Conservation (phyloP, 1,139 yeast genomes). For the Nakaseomyces bracarensis region DNA sequence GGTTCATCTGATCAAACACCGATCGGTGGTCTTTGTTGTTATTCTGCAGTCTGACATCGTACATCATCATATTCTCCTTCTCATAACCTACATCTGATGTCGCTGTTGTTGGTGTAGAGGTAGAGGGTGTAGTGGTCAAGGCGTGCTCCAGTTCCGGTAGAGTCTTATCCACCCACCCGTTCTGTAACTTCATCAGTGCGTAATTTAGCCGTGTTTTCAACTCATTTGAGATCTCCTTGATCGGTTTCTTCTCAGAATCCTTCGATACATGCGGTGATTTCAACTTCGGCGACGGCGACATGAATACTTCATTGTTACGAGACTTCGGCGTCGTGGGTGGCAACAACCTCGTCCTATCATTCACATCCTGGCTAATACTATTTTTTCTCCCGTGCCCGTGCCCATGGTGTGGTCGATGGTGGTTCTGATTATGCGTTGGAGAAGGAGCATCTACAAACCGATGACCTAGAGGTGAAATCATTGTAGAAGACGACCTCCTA, state of each 20-base stretch:
- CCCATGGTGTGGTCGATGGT: no score
- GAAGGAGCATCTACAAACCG: conserved; percentile 1
- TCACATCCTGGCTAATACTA: conserved; percentile 12
- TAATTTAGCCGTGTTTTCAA: conserved; percentile 40
- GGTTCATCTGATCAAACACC: not conserved
- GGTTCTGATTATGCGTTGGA: not conserved
- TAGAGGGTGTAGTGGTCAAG: conserved; percentile 7
- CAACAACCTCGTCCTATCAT: conserved; percentile 28
- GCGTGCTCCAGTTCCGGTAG: conserved; percentile 31
- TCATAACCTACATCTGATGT: no score
- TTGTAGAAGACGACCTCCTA: conserved; percentile 6
- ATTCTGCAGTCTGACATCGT: not conserved
- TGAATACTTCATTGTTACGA: conserved; percentile 24
- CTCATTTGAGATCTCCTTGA: conserved; percentile 37
- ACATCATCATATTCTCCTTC: conserved; percentile 10
- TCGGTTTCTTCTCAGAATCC: conserved; percentile 31
- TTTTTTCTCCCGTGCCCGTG: conserved; percentile 5
- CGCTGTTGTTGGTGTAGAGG: no score
- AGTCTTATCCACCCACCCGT: conserved; percentile 36
- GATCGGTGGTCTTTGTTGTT: not conserved
- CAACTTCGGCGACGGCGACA: conserved; percentile 34
- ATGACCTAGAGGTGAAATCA: conserved; percentile 2
- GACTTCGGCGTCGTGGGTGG: conserved; percentile 35
- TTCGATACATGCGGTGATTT: conserved; percentile 32
- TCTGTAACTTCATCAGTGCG: conserved; percentile 40